Conservation (phyloP, 768 basidiomycete species). For the Trametes punicea region DNA sequence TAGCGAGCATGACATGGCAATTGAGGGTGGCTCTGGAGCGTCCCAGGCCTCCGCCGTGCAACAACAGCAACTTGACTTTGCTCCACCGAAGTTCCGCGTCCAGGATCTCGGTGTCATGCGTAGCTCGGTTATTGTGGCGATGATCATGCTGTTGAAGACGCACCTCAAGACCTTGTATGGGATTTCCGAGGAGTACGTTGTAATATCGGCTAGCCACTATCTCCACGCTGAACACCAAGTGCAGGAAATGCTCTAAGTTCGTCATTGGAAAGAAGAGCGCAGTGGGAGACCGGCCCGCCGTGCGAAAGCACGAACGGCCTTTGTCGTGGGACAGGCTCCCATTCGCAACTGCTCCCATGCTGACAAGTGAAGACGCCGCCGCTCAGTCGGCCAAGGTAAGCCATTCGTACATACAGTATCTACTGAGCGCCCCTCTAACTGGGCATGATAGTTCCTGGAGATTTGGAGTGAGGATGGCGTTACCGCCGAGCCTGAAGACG, state of each 20-base stretch:
- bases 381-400: constrained; percentile 64
- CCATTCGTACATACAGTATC: neutral
- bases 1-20: neutral
- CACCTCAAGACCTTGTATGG: constrained; percentile 82
- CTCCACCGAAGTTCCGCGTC: constrained; percentile 11
- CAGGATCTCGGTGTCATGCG: constrained; percentile 42
- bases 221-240: constrained; percentile 1
- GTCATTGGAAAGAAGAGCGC: constrained; percentile 86
- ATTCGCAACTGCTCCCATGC: constrained; percentile 56
- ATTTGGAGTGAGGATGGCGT: constrained; percentile 84
- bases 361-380: constrained; percentile 58
- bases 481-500: constrained; percentile 52
- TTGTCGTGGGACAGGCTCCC: constrained; percentile 75
- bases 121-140: constrained; percentile 73
- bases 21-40: neutral
- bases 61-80: neutral
- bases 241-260: constrained; percentile 90
- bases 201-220: neutral
- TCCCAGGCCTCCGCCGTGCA: neutral
- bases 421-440: constrained; percentile 11
- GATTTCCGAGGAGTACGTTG: constrained; percentile 84
- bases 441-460: constrained; percentile 54
- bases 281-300: constrained; percentile 78
- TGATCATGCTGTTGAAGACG: constrained; percentile 84
- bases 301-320: constrained; percentile 55